Base-by-base conservation (phyloP, 371 early-diverging fungal species). In the Mortierella sp. region DNA sequence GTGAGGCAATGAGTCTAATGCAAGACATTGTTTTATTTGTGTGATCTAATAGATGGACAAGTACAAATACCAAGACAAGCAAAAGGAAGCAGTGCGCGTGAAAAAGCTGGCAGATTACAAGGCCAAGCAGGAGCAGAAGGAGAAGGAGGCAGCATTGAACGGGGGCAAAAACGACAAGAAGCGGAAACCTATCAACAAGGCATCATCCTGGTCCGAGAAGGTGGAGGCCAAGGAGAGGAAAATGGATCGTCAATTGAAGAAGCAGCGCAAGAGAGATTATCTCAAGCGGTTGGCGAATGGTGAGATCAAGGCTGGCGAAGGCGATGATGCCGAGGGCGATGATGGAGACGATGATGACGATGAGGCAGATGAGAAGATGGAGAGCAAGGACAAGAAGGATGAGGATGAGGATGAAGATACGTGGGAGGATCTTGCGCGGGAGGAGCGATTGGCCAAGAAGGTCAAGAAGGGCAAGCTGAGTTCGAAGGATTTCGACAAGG, bases 51-150 rank as follows among this genome's bases (percentile, higher is more conserved):
- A 92, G 88, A 82, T 88, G 91, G 90, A 92, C 83, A 84, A 84
- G 54, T 94, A 92, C 77, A 90, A 91, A 73, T 96, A 94, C 82
- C 84, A 88, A 28, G 95, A 96, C 78, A 95, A 94, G 71, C 89
- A 88, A 63, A 93, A 96, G 68, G 98, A 98, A 82, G 93, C 92
- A 57, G 93, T 95, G 81, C 92, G 98, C 42, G 87, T 90, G 71
- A 91, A 89, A 16, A 94, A 94, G 77, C 57, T 94, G 47, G 88
- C 90, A 34, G 91, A 89, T 72, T 83, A 89, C 76, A 88, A 83
- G 77, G 73, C 84, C 65, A 89, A 91, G 75, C 80, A 77, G 60
- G 84, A 84, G 4, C 77, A 78, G 70, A 76, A 79, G 48, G 86
- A 72, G 74, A 82, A 76, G 86, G 50, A 57, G 84, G 65, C 76